Conservation (phyloP, 2,329 filamentous ascomycete genomes). For the Teratosphaeria nubilosa region DNA sequence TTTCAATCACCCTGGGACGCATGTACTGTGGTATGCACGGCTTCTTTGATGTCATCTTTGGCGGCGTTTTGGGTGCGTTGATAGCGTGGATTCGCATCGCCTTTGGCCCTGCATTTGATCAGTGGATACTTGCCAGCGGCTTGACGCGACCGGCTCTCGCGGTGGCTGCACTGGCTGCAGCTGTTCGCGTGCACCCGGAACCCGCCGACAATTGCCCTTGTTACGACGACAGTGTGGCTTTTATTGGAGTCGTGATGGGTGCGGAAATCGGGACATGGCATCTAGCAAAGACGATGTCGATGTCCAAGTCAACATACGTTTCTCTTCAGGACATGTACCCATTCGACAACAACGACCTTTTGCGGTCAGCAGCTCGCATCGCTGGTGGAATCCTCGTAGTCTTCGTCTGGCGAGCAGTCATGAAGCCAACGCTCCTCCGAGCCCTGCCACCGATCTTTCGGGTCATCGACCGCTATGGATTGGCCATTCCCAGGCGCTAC, state of each 20-base stretch:
- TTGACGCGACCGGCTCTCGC: constrained; percentile 56
- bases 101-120: constrained; percentile 53
- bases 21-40: constrained; percentile 99
- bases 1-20: constrained; percentile 81
- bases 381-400: constrained; percentile 72
- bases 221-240: constrained; percentile 37
- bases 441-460: constrained; percentile 79
- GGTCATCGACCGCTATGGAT: constrained; percentile 65
- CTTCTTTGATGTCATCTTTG: constrained; percentile 80
- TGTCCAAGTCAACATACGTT: neutral
- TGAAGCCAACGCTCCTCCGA: constrained; percentile 73
- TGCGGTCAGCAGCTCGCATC: constrained; percentile 56
- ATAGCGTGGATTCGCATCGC: constrained; percentile 47
- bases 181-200: constrained; percentile 86
- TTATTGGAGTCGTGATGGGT: constrained; percentile 66
- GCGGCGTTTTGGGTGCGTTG: constrained; percentile 63
- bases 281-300: constrained; percentile 31
- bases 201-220: constrained; percentile 78
- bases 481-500: constrained; percentile 77
- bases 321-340: constrained; percentile 10
- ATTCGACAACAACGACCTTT: constrained; percentile 51
- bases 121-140: constrained; percentile 56
- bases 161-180: constrained; percentile 56
- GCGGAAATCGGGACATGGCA: constrained; percentile 78
- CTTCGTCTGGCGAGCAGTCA: constrained; percentile 80